Percentiles rank a stretch among this genome's conserved stretches.
Conservation (phyloP, 805 yeast genomes). For the Barnettozyma botsteinii region DNA sequence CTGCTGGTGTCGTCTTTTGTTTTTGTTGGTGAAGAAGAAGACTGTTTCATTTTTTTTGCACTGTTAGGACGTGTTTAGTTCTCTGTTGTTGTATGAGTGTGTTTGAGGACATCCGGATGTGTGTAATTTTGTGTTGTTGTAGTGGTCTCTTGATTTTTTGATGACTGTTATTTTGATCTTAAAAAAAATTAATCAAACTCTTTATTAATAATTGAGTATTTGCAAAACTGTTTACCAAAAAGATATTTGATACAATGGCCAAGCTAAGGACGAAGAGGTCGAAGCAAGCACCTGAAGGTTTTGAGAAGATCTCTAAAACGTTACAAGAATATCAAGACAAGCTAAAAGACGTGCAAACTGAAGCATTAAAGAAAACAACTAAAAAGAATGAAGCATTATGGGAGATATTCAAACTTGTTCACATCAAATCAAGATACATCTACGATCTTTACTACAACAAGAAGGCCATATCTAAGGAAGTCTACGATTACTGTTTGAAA, state of each 20-base stretch:
- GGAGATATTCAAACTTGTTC: slow-evolving; percentile 66
- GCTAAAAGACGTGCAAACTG: slow-evolving; percentile 47
- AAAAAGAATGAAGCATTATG: slow-evolving; percentile 54
- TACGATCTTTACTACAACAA: slow-evolving; percentile 69
- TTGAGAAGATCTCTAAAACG: slow-evolving; percentile 60
- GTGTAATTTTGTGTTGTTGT: too few species aligned
- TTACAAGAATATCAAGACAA: slow-evolving; percentile 51
- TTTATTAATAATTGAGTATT: too few species aligned
- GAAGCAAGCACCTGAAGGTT: slow-evolving; percentile 68
- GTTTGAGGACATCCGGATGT: too few species aligned
- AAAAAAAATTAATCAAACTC: too few species aligned
- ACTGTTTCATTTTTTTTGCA: background rate
- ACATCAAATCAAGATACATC: slow-evolving; percentile 70
- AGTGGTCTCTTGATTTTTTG: too few species aligned
- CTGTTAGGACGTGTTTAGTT: too few species aligned
- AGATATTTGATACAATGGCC: slow-evolving; percentile 34
- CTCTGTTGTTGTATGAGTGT: too few species aligned
- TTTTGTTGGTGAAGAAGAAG: slow-evolving; percentile 6
- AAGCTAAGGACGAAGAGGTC: slow-evolving; percentile 36
- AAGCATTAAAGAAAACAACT: slow-evolving; percentile 34
- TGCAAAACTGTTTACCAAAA: background rate
- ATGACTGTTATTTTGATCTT: background rate
- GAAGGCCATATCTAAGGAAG: slow-evolving; percentile 56
- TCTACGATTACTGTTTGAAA: slow-evolving; percentile 69
- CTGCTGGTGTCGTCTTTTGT: slow-evolving; percentile 38